Percentiles rank a stretch among this genome's conserved stretches.
Conservation (phyloP, 2,329 filamentous ascomycete genomes). For the Elsinoe arachidis region DNA sequence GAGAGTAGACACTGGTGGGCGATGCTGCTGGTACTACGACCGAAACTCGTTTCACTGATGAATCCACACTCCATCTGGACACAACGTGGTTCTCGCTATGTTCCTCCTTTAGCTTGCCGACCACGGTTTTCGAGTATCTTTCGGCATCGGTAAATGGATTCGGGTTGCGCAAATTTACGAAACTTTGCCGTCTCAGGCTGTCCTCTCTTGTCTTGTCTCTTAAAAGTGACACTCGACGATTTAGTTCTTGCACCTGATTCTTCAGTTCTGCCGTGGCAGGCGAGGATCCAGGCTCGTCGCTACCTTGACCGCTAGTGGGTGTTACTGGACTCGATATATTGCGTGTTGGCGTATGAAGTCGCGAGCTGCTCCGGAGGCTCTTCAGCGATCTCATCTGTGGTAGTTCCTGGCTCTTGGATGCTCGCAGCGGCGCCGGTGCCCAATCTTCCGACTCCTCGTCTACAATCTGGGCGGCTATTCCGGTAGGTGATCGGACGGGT, state of each 20-base stretch:
- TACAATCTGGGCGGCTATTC: neutral
- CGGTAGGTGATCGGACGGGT: neutral
- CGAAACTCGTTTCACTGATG: constrained; percentile 6
- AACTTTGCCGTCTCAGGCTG: constrained; percentile 64
- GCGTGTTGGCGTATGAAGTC: neutral
- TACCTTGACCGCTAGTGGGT: constrained; percentile 23
- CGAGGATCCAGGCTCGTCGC: constrained; percentile 52
- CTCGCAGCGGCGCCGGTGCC: neutral
- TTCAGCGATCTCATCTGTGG: neutral
- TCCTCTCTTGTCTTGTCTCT: constrained; percentile 73
- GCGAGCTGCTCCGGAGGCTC: neutral
- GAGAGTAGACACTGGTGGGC: constrained; percentile 1
- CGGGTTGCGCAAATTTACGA: constrained; percentile 64
- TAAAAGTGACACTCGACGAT: constrained; percentile 72
- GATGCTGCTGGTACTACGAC: neutral
- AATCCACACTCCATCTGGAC: constrained; percentile 8
- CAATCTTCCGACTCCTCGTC: constrained; percentile 9
- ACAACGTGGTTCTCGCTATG: neutral
- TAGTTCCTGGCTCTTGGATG: constrained; percentile 12
- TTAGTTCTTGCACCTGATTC: constrained; percentile 76
- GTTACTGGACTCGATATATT: neutral
- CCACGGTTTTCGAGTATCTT: constrained; percentile 24
- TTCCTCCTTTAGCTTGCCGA: neutral
- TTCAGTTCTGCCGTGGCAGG: constrained; percentile 68
- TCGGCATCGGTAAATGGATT: constrained; percentile 73